phyloP scores from a whole-genome alignment of 768 basidiomycete species.

The Leccinum uliginosum region DNA sequence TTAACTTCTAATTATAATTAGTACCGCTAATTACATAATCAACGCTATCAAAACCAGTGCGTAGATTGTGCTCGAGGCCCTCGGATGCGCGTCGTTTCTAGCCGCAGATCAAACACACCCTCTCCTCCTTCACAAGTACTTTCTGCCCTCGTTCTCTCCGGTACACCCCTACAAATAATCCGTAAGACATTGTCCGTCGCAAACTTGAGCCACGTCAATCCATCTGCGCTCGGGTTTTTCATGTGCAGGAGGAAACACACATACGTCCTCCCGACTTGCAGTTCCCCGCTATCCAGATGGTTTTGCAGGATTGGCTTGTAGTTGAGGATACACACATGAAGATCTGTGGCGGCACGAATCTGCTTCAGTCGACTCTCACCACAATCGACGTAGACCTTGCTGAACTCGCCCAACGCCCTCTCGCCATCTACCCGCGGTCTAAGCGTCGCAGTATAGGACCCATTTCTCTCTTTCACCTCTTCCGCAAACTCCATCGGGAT shows the following conservation, averaged over 20 bases:
- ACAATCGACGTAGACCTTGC: constrained; percentile 14
- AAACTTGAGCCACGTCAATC: constrained; percentile 22
- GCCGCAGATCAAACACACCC: constrained; percentile 7
- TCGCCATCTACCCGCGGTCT: not conserved
- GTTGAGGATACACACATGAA: constrained; percentile 23
- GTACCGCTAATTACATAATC: too few relatives aligned
- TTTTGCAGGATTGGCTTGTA: constrained; percentile 2
- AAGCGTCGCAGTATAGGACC: constrained; percentile 14
- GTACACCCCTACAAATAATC: constrained; percentile 7
- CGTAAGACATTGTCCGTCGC: constrained; percentile 22
- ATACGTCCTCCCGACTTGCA: constrained; percentile 17
- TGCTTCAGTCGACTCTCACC: constrained; percentile 13
- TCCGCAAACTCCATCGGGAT: constrained; percentile 16
- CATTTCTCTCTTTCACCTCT: not conserved
- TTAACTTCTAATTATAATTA: too few relatives aligned
- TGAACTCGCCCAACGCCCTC: constrained; percentile 5
- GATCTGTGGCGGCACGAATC: constrained; percentile 11
- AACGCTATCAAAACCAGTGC: not conserved
- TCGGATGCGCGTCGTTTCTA: constrained; percentile 11
- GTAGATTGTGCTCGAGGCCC: constrained; percentile 9
- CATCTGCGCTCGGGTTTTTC: not conserved
- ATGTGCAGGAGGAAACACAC: constrained; percentile 22
- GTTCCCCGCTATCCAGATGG: constrained; percentile 1
- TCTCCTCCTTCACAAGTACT: not conserved
- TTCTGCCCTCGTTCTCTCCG: not conserved